These are phyloP conservation scores for Salvia hispanica DNA, from an alignment of 257 asterid species.

Conservation along the genomic window DNA sequence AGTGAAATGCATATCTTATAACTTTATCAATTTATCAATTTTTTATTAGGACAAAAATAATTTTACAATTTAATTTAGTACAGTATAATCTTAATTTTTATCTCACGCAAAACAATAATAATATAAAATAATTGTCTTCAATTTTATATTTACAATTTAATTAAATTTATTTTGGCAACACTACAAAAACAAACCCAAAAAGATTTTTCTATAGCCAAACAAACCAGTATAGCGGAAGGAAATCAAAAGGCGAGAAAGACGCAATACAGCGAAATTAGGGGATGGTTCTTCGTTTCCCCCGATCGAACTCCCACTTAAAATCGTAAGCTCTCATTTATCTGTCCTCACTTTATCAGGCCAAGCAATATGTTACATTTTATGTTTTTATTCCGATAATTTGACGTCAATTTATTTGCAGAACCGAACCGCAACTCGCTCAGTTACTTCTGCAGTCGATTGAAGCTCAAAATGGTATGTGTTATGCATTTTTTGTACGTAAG, in stretches of 20 bases:
- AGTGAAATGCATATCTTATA: too few relatives aligned
- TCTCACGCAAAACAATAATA: too few relatives aligned
- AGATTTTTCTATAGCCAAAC: too few relatives aligned
- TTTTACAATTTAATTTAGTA: too few relatives aligned
- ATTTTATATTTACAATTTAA: too few relatives aligned
- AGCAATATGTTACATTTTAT: not conserved
- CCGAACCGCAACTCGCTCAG: conserved; percentile 21
- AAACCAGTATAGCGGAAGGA: too few relatives aligned
- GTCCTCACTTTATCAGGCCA: not conserved
- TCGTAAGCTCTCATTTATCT: conserved; percentile 21
- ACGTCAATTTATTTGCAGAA: conserved; percentile 7
- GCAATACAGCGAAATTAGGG: conserved; percentile 35
- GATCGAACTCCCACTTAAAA: not conserved
- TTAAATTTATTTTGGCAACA: too few relatives aligned
- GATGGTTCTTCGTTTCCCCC: conserved; percentile 25
- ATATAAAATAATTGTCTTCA: too few relatives aligned
- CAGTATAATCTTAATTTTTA: too few relatives aligned
- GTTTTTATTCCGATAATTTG: not conserved
- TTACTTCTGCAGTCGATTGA: conserved; percentile 29
- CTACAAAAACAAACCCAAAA: too few relatives aligned
- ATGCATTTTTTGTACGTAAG: not conserved
- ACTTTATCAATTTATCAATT: too few relatives aligned
- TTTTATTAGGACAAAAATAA: too few relatives aligned
- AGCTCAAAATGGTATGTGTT: conserved; percentile 33
- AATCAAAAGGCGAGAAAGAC: conserved; percentile 38